Evolutionary conservation across 352 stramenopile genomes (phyloP).

Genomic region (Globisporangium spinosum): DNA sequence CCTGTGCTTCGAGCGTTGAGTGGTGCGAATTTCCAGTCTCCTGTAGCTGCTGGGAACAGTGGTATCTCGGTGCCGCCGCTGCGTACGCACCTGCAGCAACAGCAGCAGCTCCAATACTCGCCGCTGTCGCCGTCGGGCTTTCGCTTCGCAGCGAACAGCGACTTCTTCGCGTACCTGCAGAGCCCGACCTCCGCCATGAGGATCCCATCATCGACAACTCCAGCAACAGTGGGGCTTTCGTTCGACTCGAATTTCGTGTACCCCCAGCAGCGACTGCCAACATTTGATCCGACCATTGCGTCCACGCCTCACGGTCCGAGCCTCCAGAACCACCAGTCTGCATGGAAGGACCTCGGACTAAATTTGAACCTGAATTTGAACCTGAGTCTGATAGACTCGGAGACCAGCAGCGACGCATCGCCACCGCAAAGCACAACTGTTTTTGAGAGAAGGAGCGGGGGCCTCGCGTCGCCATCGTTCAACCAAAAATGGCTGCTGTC

Average conservation of each 20-base stretch:
- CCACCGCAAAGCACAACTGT: not conserved
- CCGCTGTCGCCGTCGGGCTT: not conserved
- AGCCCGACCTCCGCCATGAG: constrained; percentile 3
- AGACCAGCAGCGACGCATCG: constrained; percentile 17
- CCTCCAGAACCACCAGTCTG: constrained; percentile 57
- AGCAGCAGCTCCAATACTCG: constrained; percentile 1
- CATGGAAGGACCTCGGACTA: constrained; percentile 43
- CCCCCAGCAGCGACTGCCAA: not conserved
- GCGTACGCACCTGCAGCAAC: constrained; percentile 12
- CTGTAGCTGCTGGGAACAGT: not conserved
- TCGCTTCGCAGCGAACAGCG: not conserved
- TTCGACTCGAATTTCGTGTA: not conserved
- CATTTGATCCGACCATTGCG: not conserved
- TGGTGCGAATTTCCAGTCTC: not conserved
- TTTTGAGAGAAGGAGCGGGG: not conserved
- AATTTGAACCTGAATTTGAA: constrained; percentile 21
- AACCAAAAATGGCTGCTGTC: constrained; percentile 1
- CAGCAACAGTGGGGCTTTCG: not conserved
- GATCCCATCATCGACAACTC: constrained; percentile 5
- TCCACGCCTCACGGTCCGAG: constrained; percentile 19
- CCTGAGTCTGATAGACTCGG: constrained; percentile 27
- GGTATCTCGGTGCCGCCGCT: constrained; percentile 1
- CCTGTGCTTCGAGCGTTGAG: not conserved
- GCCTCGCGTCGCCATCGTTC: constrained; percentile 1
- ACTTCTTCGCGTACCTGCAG: constrained; percentile 4